Evolutionary conservation across 257 asterid genomes (phyloP), one percentile per base, ranked within the genome.

Genomic region (Solanum dulcamara): DNA sequence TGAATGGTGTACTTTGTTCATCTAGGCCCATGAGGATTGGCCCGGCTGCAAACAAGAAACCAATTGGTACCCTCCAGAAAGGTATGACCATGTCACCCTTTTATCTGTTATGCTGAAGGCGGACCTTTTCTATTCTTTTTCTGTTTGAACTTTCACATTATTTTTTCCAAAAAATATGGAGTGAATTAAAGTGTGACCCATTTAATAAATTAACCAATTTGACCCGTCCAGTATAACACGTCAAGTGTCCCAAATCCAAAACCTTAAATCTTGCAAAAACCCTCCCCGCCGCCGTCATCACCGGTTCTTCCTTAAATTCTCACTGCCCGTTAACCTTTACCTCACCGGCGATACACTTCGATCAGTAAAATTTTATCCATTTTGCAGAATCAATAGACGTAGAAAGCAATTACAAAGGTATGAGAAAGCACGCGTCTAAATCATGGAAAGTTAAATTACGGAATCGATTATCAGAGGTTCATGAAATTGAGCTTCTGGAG

Each of bases 401-500:
- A 18, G 12, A 15, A 72, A 72, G 18, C 53, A 14, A 40, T 40
- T 72, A 37, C 13, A 24, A 75, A 77, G 24, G 7, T 22, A 93
- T 93, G 98, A 86, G 90, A 85, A 85, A 80, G 84, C 91, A 94
- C 10, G 87, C 79, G 46, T 48, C 70, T 11, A 93, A 90, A 85
- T 86, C 97, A 28, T 90, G 71, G 84, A 89, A 89, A 60, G 86
- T 88, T 85, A 93, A 90, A 89, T 55, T 86, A 26, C 95, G 88
- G 86, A 90, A 68, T 18, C 95, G 97, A 2, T 86, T 46, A 15
- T 87, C 90, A 0, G 99, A 95, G 81, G 90, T 87, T 6, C 86
- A 90, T 7, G 98, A 95, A 90, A 91, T 94, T 80, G 95, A 95
- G 86, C 90, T 92, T 33, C 94, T 97, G 57, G 93, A 94, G 77